Evolutionary conservation across 1,139 yeast species (phyloP).

Genomic region (Tardiomyces blankii): DNA sequence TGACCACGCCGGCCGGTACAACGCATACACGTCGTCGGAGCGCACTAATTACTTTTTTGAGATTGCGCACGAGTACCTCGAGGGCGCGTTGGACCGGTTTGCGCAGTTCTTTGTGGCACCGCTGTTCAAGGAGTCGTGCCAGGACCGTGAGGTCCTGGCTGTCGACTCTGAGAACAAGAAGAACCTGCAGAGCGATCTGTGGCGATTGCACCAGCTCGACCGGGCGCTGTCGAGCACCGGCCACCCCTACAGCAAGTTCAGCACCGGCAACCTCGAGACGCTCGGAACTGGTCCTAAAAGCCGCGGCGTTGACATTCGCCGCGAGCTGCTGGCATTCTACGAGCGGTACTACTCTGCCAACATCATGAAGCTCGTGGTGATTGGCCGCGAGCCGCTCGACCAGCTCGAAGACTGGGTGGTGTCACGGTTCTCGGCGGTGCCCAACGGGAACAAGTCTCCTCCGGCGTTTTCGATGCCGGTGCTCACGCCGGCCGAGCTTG

Average conservation of each 20-base stretch:
- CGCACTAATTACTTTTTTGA: constrained; percentile 91
- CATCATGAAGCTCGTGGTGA: constrained; percentile 74
- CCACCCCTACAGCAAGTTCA: constrained; percentile 64
- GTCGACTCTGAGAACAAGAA: constrained; percentile 95
- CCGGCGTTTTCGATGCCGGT: constrained; percentile 40
- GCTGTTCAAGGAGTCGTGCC: constrained; percentile 66
- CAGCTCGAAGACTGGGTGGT: constrained; percentile 59
- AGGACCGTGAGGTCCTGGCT: constrained; percentile 87
- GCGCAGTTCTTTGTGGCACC: constrained; percentile 88
- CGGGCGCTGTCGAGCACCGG: constrained; percentile 56
- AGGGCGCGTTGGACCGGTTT: constrained; percentile 86
- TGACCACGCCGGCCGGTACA: constrained; percentile 54
- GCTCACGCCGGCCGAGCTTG: constrained; percentile 36
- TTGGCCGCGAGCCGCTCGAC: constrained; percentile 74
- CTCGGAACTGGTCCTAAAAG: constrained; percentile 43
- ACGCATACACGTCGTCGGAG: constrained; percentile 83
- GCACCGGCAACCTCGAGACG: constrained; percentile 62
- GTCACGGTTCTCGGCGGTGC: constrained; percentile 54
- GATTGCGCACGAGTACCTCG: constrained; percentile 59
- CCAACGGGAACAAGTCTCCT: constrained; percentile 40
- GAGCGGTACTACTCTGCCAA: constrained; percentile 53
- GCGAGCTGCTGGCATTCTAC: constrained; percentile 52
- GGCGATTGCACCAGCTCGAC: constrained; percentile 84
- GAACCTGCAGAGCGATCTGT: constrained; percentile 76
- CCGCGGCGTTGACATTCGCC: constrained; percentile 52